Evolutionary conservation across 805 yeast genomes (phyloP), one percentile per base, ranked within the genome.

Genomic region (Tanozyma kutaoensis): DNA sequence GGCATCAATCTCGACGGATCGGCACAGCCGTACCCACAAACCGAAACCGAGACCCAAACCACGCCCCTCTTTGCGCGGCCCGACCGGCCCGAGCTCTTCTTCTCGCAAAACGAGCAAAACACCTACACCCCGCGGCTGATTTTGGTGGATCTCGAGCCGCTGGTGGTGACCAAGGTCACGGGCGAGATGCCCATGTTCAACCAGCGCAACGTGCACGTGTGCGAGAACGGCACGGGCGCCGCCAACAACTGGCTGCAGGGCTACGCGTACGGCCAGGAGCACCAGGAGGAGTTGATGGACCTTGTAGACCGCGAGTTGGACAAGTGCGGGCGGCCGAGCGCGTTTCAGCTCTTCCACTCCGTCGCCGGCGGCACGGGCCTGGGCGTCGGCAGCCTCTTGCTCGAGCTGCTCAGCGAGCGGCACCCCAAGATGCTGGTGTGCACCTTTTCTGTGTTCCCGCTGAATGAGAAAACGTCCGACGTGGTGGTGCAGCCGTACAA

Each of bases 311-410:
- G 91, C 29, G 96, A 91, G 42, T 64, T 85, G 22, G 99, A 91
- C 44, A 75, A 79, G 18, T 76, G 94, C 38, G 97, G 93, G 36
- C 77, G 77, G 30, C 56, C 85, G 28, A 91, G 86, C 37, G 93
- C 93, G 4, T 91, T 91, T 49, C 94, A 85, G 58, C 55, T 91
- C 37, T 50, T 86, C 27, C 98, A 91, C 52, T 79, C 95, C 4
- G 93, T 91, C 4, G 97, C 96, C 0, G 99, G 99, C 20, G 99
- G 99, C 22, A 91, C 98, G 0, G 99, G 99, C 0, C 80, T 95
- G 0, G 98, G 99, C 3, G 70, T 85, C 20, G 98, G 98, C 1
- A 80, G 94, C 1, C 68, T 69, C 30, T 39, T 91, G 24, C 52
- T 91, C 21, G 96, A 91, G 47, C 58, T 72, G 11, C 50, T 93